A percentile compares a stretch with the other conserved stretches of the same genome.
Conservation (phyloP, 1,284 basidiomycete species). For the Apiotrichum laibachii region DNA sequence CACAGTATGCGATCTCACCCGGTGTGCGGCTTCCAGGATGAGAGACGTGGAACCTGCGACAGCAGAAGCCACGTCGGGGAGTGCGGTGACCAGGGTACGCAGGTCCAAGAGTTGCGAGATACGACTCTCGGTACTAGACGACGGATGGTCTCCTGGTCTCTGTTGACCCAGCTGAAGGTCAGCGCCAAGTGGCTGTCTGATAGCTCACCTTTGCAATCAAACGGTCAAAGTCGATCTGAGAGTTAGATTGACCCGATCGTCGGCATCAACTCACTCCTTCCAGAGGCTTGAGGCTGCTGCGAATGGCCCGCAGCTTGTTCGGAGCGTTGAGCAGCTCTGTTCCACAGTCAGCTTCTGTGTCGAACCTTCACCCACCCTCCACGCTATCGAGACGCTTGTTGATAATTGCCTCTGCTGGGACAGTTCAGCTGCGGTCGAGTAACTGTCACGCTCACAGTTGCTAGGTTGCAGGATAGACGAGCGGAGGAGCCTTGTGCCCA, state of each 20-base stretch:
- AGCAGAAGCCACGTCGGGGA: slow-evolving; percentile 13
- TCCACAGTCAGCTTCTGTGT: neutral
- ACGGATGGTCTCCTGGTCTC: neutral
- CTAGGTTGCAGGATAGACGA: slow-evolving; percentile 80
- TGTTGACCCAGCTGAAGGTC: slow-evolving; percentile 20
- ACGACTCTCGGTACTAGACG: slow-evolving; percentile 21
- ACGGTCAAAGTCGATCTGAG: slow-evolving; percentile 77
- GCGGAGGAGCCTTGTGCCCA: slow-evolving; percentile 75
- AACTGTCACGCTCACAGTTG: slow-evolving; percentile 56
- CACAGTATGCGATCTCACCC: neutral
- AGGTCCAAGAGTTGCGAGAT: slow-evolving; percentile 32
- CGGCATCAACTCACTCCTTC: slow-evolving; percentile 52
- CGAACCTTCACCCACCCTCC: slow-evolving; percentile 57
- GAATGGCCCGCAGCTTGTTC: slow-evolving; percentile 67
- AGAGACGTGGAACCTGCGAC: neutral
- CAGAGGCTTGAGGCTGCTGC: slow-evolving; percentile 65
- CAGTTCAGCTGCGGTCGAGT: no score
- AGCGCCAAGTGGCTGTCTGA: no score
- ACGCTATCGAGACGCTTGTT: slow-evolving; percentile 79
- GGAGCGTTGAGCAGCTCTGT: slow-evolving; percentile 72
- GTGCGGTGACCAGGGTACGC: slow-evolving; percentile 18
- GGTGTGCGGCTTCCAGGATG: neutral
- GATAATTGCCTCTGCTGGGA: slow-evolving; percentile 61
- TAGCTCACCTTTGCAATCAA: slow-evolving; percentile 67
- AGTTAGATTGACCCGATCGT: neutral